Evolutionary conservation across 1,139 yeast genomes (phyloP), one percentile per base, ranked within the genome.

Genomic region (Lodderomyces pseudojiufengensis): DNA sequence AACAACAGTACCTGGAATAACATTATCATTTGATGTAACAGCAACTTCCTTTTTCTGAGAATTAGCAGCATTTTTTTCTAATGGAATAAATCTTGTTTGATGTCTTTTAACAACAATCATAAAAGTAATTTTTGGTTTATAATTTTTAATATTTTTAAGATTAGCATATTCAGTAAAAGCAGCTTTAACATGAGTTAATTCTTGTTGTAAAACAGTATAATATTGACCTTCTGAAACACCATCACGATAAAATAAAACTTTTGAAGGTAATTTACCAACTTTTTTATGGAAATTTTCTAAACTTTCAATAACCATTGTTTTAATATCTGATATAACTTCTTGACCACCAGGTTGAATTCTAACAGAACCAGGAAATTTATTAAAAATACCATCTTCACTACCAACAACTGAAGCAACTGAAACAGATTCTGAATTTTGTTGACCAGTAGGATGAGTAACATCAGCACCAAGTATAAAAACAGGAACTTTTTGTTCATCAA

Each of bases 191-290:
- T 44, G 28, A 12, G 46, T 29, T 27, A 44, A 40, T 37, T 42
- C 47, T 20, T 42, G 41, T 28, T 42, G 40, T 18, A 43, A 36
- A 5, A 40, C 38, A 7, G 45, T 42, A 24, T 40, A 40, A 27
- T 43, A 43, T 34, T 43, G 47, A 16, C 47, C 46, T 29, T 43
- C 46, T 11, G 47, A 43, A 14, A 43, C 47, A 15, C 47, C 47
- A 35, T 43, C 47, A 35, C 47, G 47, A 24, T 43, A 43, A 24
- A 43, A 43, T 20, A 42, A 35, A 4, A 43, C 42, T 24, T 40
- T 40, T 9, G 35, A 25, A n/a, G 47, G 47, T 11, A 43, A 32
- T 12, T 29, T 31, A 9, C 39, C 40, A 15, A 40, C 34, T 12
- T 43, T 43, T 15, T 38, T 40, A 14, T 31, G 33, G 32, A 34